Conservation (phyloP, 2,329 filamentous ascomycete species). For the Mycosphaerella arachidis region DNA sequence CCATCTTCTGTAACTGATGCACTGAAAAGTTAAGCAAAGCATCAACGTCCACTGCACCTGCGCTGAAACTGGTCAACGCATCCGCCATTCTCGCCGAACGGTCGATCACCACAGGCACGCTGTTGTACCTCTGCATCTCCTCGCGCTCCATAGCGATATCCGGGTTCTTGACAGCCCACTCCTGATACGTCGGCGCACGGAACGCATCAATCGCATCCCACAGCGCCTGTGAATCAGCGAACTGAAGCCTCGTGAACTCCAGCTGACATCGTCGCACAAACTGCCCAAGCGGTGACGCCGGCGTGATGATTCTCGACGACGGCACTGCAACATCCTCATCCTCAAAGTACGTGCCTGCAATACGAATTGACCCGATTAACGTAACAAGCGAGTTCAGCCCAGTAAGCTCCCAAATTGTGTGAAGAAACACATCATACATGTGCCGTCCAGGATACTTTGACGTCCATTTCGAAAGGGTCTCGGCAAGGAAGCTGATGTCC, state of each 20-base stretch:
- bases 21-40: conserved; percentile 79
- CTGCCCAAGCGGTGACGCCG: conserved; percentile 72
- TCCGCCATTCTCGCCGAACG: not conserved
- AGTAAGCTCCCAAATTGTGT: conserved; percentile 76
- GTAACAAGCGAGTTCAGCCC: conserved; percentile 73
- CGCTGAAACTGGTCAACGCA: conserved; percentile 1
- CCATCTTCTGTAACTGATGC: conserved; percentile 77
- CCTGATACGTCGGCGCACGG: conserved; percentile 65
- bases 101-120: not conserved
- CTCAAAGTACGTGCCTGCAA: conserved; percentile 38
- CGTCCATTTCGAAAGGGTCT: conserved; percentile 18
- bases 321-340: conserved; percentile 37
- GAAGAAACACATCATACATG: conserved; percentile 84
- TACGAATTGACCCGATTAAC: conserved; percentile 51
- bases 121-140: not conserved
- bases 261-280: conserved; percentile 73
- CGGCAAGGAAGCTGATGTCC: conserved; percentile 17
- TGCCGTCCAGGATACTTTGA: conserved; percentile 63
- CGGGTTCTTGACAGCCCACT: conserved; percentile 54
- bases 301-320: conserved; percentile 50
- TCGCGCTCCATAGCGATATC: conserved; percentile 26
- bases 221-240: conserved; percentile 70
- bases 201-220: conserved; percentile 83
- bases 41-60: conserved; percentile 27
- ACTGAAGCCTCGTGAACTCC: conserved; percentile 76